phyloP scores from a whole-genome alignment of 2,329 filamentous ascomycete genomes.

The Fusarium vanettenii region DNA sequence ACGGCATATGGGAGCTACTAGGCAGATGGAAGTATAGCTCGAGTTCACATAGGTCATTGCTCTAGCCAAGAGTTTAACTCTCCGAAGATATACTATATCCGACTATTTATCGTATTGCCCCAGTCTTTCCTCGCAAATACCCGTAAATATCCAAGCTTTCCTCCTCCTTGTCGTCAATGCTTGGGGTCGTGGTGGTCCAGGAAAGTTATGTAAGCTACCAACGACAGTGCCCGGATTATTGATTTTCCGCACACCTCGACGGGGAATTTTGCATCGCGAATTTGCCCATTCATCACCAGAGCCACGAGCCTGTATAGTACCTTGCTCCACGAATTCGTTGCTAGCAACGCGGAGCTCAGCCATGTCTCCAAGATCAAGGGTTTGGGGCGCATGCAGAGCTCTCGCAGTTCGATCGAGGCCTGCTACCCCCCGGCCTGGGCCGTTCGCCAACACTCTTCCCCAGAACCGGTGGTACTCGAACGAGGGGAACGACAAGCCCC shows the following conservation, averaged over 20 bases:
- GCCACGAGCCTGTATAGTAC: conserved; percentile 36
- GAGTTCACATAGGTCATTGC: background rate
- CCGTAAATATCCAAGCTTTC: background rate
- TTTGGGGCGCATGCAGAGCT: conserved; percentile 51
- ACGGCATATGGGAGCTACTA: background rate
- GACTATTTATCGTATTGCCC: background rate
- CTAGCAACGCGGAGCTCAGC: conserved; percentile 44
- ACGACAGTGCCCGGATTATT: conserved; percentile 27
- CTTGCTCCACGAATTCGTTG: conserved; percentile 40
- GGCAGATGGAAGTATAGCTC: background rate
- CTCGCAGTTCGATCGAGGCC: conserved; percentile 47
- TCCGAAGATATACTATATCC: background rate
- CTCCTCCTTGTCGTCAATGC: background rate
- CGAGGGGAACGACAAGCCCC: conserved; percentile 45
- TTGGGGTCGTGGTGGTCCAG: background rate
- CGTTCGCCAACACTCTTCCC: conserved; percentile 36
- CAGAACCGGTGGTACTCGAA: conserved; percentile 47
- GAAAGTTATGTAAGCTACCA: conserved; percentile 35
- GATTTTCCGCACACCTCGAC: conserved; percentile 29
- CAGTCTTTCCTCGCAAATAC: background rate
- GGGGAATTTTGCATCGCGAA: conserved; percentile 44
- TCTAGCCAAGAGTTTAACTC: background rate
- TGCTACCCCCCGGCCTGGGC: conserved; percentile 38
- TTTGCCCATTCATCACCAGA: conserved; percentile 39
- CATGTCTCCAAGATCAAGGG: conserved; percentile 50